Conservation (phyloP, 202 grass and related monocot species). For the Setaria viridis region DNA sequence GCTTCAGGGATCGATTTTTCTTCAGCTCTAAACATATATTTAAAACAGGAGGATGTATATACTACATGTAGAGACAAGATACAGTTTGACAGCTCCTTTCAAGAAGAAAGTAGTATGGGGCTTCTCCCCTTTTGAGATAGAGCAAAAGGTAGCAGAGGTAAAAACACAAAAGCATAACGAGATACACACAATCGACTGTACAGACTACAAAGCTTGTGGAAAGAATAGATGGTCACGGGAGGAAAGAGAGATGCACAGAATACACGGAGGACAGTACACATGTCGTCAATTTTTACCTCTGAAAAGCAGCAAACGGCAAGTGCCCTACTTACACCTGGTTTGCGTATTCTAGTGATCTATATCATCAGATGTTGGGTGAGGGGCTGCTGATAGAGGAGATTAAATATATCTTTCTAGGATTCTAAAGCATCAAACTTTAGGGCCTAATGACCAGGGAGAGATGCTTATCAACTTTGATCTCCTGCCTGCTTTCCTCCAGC, state of each 20-base stretch:
- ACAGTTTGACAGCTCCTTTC: not conserved
- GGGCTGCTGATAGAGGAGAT: slow-evolving; percentile 1
- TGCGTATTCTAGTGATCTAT: slow-evolving; percentile 22
- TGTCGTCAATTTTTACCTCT: slow-evolving; percentile 46
- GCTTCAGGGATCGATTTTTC: no score
- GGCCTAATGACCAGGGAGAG: slow-evolving; percentile 54
- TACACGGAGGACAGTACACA: not conserved
- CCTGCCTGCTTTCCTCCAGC: slow-evolving; percentile 44
- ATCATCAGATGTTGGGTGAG: slow-evolving; percentile 27
- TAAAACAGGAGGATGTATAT: not conserved
- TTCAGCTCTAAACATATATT: not conserved
- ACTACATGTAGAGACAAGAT: not conserved
- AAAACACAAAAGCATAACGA: slow-evolving; percentile 32
- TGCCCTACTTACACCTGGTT: slow-evolving; percentile 46
- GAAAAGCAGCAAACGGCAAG: slow-evolving; percentile 47
- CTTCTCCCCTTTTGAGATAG: slow-evolving; percentile 44
- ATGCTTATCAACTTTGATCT: slow-evolving; percentile 73
- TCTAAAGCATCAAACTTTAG: slow-evolving; percentile 65
- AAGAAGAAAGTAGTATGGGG: slow-evolving; percentile 35
- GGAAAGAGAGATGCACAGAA: not conserved
- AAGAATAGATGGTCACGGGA: slow-evolving; percentile 42
- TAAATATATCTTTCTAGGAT: slow-evolving; percentile 63
- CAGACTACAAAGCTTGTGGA: slow-evolving; percentile 34
- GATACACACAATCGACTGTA: slow-evolving; percentile 31
- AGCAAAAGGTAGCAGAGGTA: not conserved